A percentile compares a stretch with the other conserved stretches of the same genome.
These are phyloP conservation scores for Chalaropsis ovoidea DNA, from an alignment of 2,329 filamentous ascomycete genomes.

Conservation along the genomic window DNA sequence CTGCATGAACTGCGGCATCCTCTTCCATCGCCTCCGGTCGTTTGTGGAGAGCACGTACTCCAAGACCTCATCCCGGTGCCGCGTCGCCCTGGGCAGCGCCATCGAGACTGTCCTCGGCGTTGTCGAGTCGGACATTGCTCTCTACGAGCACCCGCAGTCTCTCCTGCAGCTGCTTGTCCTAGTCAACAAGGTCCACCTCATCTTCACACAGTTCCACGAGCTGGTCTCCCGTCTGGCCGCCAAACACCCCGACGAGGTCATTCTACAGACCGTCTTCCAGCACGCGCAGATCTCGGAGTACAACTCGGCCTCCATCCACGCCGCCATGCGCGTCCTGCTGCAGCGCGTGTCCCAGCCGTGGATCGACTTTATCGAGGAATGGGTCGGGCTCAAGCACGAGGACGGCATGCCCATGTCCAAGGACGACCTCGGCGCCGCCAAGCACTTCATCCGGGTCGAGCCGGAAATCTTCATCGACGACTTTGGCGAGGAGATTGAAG, in stretches of 20 bases:
- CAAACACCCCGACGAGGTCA: constrained; percentile 46
- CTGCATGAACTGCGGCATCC: constrained; percentile 41
- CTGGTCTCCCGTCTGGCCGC: constrained; percentile 41
- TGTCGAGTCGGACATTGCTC: constrained; percentile 42
- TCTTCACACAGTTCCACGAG: constrained; percentile 44
- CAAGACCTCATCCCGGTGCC: constrained; percentile 38
- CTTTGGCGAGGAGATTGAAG: constrained; percentile 46
- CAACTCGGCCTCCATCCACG: constrained; percentile 49
- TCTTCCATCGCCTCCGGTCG: constrained; percentile 37
- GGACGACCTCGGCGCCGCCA: constrained; percentile 36
- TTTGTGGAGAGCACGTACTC: constrained; percentile 42
- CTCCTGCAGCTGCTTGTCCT: constrained; percentile 45
- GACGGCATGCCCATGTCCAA: constrained; percentile 45
- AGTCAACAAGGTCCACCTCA: constrained; percentile 38
- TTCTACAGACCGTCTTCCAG: constrained; percentile 52
- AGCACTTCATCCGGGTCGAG: constrained; percentile 52
- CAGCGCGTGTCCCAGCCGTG: constrained; percentile 54
- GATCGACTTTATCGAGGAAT: constrained; percentile 57
- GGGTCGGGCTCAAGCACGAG: constrained; percentile 60
- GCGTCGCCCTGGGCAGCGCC: constrained; percentile 44
- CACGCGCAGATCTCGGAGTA: constrained; percentile 56
- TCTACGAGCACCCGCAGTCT: constrained; percentile 37
- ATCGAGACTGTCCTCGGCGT: constrained; percentile 41
- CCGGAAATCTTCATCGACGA: constrained; percentile 48
- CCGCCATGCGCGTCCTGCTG: constrained; percentile 58